phyloP scores from a whole-genome alignment of 176 grass and related monocot species.

The Oryza glaberrima region DNA sequence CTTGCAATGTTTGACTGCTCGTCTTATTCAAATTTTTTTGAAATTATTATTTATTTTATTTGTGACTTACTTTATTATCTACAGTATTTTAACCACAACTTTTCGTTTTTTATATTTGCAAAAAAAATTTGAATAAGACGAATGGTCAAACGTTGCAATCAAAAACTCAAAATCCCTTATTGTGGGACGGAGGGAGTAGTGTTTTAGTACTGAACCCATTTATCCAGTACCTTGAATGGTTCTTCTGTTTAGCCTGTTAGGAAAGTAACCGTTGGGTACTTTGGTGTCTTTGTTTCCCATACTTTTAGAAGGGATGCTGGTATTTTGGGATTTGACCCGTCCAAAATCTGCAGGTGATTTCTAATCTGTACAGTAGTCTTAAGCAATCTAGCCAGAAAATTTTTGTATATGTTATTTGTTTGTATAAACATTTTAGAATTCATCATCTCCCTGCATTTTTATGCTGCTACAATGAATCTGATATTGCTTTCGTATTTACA shows the following conservation, averaged over 20 bases:
- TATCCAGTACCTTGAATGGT: not conserved
- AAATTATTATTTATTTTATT: too few species aligned
- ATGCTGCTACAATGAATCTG: conserved; percentile 7
- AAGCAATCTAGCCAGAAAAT: conserved; percentile 10
- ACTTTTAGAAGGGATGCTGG: too few species aligned
- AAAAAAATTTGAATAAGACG: too few species aligned
- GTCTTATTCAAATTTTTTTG: too few species aligned
- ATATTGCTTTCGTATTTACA: conserved; percentile 23
- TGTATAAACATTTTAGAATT: not conserved
- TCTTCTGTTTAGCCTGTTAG: not conserved
- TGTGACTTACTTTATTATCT: too few species aligned
- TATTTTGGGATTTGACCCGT: not conserved
- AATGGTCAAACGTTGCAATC: too few species aligned
- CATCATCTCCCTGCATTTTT: not conserved
- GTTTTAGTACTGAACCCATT: not conserved
- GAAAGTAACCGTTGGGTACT: not conserved
- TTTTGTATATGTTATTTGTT: not conserved
- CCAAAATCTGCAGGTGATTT: not conserved
- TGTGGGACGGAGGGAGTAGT: too few species aligned
- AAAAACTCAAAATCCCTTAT: too few species aligned
- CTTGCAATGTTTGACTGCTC: too few species aligned
- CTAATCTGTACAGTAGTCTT: not conserved
- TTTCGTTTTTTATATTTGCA: too few species aligned
- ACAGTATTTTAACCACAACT: too few species aligned
- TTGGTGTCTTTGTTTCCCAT: not conserved